phyloP scores from a whole-genome alignment of 345 rosid species.

The Pistacia vera region DNA sequence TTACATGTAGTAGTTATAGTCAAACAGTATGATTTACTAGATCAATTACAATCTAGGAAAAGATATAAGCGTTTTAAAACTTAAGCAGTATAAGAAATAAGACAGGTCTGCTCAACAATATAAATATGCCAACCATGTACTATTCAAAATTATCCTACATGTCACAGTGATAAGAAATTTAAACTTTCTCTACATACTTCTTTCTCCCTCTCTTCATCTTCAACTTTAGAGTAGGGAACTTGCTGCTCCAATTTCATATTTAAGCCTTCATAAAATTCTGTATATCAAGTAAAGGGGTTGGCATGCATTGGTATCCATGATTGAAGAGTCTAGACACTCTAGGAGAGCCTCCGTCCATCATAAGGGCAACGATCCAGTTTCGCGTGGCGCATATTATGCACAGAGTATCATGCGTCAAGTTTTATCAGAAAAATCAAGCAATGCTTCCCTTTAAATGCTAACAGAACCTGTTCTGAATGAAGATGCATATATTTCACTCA shows the following conservation, averaged over 20 bases:
- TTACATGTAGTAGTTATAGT: background rate
- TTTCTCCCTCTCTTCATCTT: conserved; percentile 94
- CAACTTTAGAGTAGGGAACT: conserved; percentile 94
- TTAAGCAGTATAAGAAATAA: conserved; percentile 8
- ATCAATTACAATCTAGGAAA: background rate
- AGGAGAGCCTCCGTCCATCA: conserved; percentile 93
- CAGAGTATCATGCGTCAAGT: conserved; percentile 16
- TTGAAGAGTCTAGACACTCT: conserved; percentile 94
- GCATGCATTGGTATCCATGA: conserved; percentile 89
- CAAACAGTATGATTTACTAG: background rate
- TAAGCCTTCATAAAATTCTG: conserved; percentile 80
- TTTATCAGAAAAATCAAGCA: background rate
- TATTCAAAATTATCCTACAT: conserved; percentile 5
- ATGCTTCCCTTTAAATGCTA: background rate
- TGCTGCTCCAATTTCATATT: conserved; percentile 90
- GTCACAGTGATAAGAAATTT: background rate
- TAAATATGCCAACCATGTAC: background rate
- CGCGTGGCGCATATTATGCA: conserved; percentile 54
- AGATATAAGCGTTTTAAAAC: background rate
- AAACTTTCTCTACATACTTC: conserved; percentile 52
- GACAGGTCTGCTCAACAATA: background rate
- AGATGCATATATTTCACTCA: background rate
- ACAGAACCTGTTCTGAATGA: background rate
- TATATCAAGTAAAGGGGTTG: conserved; percentile 83
- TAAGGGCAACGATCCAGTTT: conserved; percentile 64